Conservation (phyloP, 371 early-diverging fungal species). For the Mortierella sp. region DNA sequence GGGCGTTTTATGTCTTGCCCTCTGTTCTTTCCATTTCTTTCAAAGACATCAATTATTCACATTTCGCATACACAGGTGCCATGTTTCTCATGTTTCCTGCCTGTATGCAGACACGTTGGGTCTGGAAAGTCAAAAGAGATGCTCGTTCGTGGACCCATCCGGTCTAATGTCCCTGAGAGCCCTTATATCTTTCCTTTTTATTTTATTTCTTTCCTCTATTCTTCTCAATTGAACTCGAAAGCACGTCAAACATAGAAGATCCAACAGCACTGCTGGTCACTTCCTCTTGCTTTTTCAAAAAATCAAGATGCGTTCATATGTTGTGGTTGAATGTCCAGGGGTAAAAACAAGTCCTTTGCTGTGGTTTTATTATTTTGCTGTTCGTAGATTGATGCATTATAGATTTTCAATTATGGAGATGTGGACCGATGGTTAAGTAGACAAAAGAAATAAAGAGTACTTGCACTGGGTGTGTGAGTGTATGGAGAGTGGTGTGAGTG, state of each 20-base stretch:
- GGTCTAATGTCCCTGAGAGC: neutral
- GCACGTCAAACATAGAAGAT: too few species aligned
- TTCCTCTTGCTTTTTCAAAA: neutral
- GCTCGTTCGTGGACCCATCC: too few species aligned
- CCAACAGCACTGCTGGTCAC: too few species aligned
- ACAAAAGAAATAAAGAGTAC: too few species aligned
- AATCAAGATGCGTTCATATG: neutral
- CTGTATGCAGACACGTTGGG: too few species aligned
- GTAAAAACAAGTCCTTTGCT: neutral
- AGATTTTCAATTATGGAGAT: neutral
- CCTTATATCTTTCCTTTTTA: neutral
- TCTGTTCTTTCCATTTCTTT: neutral
- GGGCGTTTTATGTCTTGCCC: neutral
- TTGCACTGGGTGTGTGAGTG: neutral
- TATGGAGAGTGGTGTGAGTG: neutral
- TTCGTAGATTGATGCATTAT: slow-evolving; percentile 1
- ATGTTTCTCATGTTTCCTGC: neutral
- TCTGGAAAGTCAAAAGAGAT: neutral
- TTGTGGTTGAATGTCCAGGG: neutral
- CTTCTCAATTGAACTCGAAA: neutral
- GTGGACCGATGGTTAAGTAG: neutral
- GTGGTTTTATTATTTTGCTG: neutral
- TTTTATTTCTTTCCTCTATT: neutral
- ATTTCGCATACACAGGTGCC: neutral
- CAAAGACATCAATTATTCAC: neutral